Evolutionary conservation across 257 asterid species (phyloP), one percentile per base, ranked within the genome.

Genomic region (Solanum pinnatisectum): DNA sequence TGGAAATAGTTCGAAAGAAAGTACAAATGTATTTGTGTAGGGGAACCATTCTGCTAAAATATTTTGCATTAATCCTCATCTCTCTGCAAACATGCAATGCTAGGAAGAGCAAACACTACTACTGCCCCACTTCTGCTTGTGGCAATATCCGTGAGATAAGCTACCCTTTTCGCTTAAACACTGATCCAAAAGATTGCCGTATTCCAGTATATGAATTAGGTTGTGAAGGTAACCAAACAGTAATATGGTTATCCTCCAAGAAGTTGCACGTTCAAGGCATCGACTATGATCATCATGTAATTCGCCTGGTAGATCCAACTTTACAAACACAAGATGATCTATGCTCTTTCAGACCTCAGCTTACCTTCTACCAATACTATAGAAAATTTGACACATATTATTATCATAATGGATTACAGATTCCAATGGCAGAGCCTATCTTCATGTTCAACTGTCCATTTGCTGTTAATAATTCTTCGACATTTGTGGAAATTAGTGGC

Each of bases 181-280:
- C 84, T 1, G 60, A 77, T 76, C 59, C 33, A 23, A 0, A 22
- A 76, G 0, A 37, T 76, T 76, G 56, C 20, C 5, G 0, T 2
- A 0, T 5, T 44, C 22, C 82, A 32, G 1, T 0, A 1, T 83
- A 32, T 15, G 88, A 90, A 35, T 87, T 91, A 79, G 40, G 63
- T 18, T 91, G 93, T 46, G 90, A 87, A 44, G 44, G 89, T 65
- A 86, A 91, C 59, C 85, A 85, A 4, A 52, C 92, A 42, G 56
- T 65, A 0, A 8, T 79, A 32, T 79, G 32, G 15, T 6, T 63
- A 1, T 3, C 18, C 16, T 77, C 90, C 81, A 81, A 77, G 6
- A 86, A 89, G 37, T 77, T 67, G 27, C 25, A 35, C 4, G 90
- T 90, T 0, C 86, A 49, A 85, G 68, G 88, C 16, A 90, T 91